A percentile compares a stretch with the other conserved stretches of the same genome.
phyloP scores from a whole-genome alignment of 2,329 filamentous ascomycete species.

The Aulographum hederae region DNA sequence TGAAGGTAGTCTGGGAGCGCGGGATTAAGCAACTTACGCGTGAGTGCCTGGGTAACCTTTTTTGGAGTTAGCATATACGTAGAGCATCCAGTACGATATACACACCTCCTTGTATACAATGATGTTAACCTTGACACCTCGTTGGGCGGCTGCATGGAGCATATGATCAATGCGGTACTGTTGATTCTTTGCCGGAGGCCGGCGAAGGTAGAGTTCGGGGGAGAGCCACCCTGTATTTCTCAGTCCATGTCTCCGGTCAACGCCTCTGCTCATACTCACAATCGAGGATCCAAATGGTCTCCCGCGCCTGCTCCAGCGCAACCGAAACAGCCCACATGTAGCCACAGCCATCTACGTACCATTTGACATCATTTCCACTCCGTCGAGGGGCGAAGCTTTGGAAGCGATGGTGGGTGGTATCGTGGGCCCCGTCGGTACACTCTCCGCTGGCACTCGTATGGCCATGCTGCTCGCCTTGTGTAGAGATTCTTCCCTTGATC shows the following conservation, averaged over 20 bases:
- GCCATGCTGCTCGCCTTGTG: slow-evolving; percentile 26
- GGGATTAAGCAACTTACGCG: slow-evolving; percentile 40
- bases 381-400: slow-evolving; percentile 54
- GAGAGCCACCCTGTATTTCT: slow-evolving; percentile 50
- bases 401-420: slow-evolving; percentile 30
- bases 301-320: slow-evolving; percentile 57
- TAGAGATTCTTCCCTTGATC: slow-evolving; percentile 30
- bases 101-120: slow-evolving; percentile 75
- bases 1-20: slow-evolving; percentile 23
- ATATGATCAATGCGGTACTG: slow-evolving; percentile 70
- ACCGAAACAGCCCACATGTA: slow-evolving; percentile 76
- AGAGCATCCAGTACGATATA: not conserved
- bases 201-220: slow-evolving; percentile 71
- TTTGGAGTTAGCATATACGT: not conserved
- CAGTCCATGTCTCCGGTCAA: not conserved
- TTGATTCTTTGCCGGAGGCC: slow-evolving; percentile 66
- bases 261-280: slow-evolving; percentile 23
- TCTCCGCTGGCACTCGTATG: slow-evolving; percentile 24
- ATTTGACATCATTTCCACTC: slow-evolving; percentile 56
- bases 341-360: slow-evolving; percentile 70
- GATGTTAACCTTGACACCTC: slow-evolving; percentile 67
- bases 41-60: slow-evolving; percentile 56
- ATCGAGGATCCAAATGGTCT: slow-evolving; percentile 72
- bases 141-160: slow-evolving; percentile 63
- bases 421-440: slow-evolving; percentile 18